phyloP scores from a whole-genome alignment of 768 basidiomycete genomes.

The Tulasnella sp. region DNA sequence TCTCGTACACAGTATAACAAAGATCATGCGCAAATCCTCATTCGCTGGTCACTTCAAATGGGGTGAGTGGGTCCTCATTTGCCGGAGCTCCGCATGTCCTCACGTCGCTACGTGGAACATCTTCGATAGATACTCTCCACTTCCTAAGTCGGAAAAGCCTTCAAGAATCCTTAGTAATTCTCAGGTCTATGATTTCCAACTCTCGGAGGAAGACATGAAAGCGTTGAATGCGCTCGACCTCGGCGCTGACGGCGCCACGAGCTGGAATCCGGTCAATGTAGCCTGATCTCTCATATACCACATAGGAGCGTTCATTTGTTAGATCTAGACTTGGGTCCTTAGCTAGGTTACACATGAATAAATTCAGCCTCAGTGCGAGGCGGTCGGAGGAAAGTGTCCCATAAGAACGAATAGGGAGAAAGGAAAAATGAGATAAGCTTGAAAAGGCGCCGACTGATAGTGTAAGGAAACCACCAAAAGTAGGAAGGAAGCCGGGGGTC shows the following conservation, averaged over 20 bases:
- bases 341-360: not conserved
- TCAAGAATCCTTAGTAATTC: slow-evolving; percentile 44
- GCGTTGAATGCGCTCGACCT: slow-evolving; percentile 36
- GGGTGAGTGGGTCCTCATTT: slow-evolving; percentile 36
- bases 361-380: not conserved
- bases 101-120: slow-evolving; percentile 38
- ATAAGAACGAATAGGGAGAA: not conserved
- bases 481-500: not conserved
- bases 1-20: slow-evolving; percentile 50
- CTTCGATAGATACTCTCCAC: slow-evolving; percentile 41
- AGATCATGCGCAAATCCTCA: slow-evolving; percentile 47
- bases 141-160: slow-evolving; percentile 47
- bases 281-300: not conserved
- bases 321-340: not conserved
- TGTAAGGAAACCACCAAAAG: not conserved
- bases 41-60: slow-evolving; percentile 78
- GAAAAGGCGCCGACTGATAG: not conserved
- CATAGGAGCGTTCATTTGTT: not conserved
- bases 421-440: not conserved
- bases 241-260: slow-evolving; percentile 26
- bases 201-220: slow-evolving; percentile 44
- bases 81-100: not conserved
- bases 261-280: slow-evolving; percentile 19
- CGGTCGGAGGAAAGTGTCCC: not conserved
- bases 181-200: slow-evolving; percentile 46